Evolutionary conservation across 176 grass and related monocot species (phyloP), one percentile per base, ranked within the genome.

Genomic region (Oryza coarctata): DNA sequence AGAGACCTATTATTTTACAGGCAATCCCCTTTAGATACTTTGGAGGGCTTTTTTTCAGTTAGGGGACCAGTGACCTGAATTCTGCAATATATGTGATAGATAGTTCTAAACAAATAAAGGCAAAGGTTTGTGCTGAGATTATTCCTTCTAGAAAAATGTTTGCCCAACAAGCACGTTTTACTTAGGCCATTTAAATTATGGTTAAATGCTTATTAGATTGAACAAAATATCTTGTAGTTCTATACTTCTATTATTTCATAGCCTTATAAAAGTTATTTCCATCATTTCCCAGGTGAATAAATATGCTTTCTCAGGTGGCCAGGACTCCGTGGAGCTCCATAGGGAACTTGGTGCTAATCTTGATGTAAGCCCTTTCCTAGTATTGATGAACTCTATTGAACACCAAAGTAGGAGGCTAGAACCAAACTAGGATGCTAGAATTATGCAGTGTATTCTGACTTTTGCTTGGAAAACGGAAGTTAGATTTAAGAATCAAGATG

Each of bases 71-170:
- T 86, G 95, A 98, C 64, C 63, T 90, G 29, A 95, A 95, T 83
- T 98, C 95, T 30, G 95, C 95, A 43, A 98, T 98, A 76, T 98
- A 98, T 63, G 95, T 98, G 66, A 98, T 92, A 32, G 90, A 98
- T 93, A 91, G 71, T 70, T 18, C 63, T 57, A 93, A 98, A 88
- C 79, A 95, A 57, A 98, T 98, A 80, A 95, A 86, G 33, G 88
- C 58, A 34, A 98, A 98, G 95, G 95, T 93, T 13, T 83, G 78
- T 44, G 71, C 57, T 60, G 31, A 57, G 65, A 4, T 36, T 22
- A 35, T 88, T 65, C 0, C 68, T 83, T 91, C 15, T 70, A 52
- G 57, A 73, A 77, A 44, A 45, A 43, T 43, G 12, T 12, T 43
- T 36, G 22, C 29, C 6, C 3, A 34, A 4, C 63, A 36, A 74